Evolutionary conservation across 2,329 filamentous ascomycete genomes (phyloP), one percentile per base, ranked within the genome.

Genomic region (Amesomyces nigricolor): DNA sequence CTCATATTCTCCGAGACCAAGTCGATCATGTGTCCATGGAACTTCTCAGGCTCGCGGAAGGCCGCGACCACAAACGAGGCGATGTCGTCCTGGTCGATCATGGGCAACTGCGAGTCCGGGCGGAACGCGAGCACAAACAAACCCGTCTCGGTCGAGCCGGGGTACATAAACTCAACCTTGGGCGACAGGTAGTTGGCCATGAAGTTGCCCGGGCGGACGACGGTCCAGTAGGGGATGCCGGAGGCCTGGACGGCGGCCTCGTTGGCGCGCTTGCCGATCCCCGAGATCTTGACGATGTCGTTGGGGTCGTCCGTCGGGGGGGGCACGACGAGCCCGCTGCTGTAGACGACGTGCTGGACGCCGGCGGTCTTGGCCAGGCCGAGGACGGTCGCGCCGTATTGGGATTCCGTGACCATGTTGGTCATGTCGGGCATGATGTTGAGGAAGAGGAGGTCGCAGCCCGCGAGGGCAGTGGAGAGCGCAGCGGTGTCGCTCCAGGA

Each of bases 191-290:
- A 75, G 61, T 82, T 81, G 17, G 71, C 7, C 73, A 78, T 77
- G 68, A 82, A 81, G 61, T 70, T 73, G 1, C 73, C 75, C 0
- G 76, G 76, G 2, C 76, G 74, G 2, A 82, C 62, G 19, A 81
- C 71, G 0, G 78, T 79, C 72, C 74, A 80, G 7, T 63, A 58
- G 13, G 70, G 58, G 56, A 78, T 73, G 2, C 71, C 71, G 1
- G 66, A 63, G 8, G 61, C 52, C 17, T 69, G 65, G 4, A 77
- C 63, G 17, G 66, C 65, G 1, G 67, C 57, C 58, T 81, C 78
- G 19, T 78, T 70, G 1, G 63, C 62, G 17, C 67, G 62, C 61
- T 81, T 81, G 17, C 66, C 66, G 1, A 37, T 8, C 13, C 43
- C 43, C 6, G 29, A 37, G 16, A 9, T 7, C 0, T 14, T 4